Evolutionary conservation across 179 eudicot species (phyloP), one percentile per base, ranked within the genome.

Genomic region (Vitellaria paradoxa): DNA sequence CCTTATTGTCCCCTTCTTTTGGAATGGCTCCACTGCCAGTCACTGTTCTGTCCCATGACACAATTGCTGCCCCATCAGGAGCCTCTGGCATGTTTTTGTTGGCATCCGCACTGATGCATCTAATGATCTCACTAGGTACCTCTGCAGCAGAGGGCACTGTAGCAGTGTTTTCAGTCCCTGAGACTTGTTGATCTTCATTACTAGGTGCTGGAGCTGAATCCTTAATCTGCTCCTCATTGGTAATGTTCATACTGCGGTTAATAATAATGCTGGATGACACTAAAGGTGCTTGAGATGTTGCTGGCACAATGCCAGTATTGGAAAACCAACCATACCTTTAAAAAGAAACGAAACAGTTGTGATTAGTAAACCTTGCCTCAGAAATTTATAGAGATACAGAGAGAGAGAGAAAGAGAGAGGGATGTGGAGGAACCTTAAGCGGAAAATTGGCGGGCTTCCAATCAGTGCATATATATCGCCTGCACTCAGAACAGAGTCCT

Each of bases 321-420:
- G 81, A 79, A 76, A 91, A 82, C 99, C 99, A 96, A 77, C 99
- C 98, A 85, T 96, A 96, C 86, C 99, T 95, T 83, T 56, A 80
- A 65, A 37, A 73, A 80, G 52, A 67, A 69, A 84, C 0, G 68
- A 68, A 63, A 55, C 49, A 76, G 66, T 37, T 10, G 70, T 5
- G 65, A 53, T 71, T 14, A 12, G 60, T 7, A 49, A n/a, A 30
- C 61, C 72, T 47, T 56, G 30, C 49, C 17, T 77, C 7, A 72
- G 66, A 68, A 78, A 42, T 40, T 40, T 30, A 30, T 1, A 8
- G 12, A 50, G 40, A 7, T 30, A 30, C 1, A 8, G 12, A 50
- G 40, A 7, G 17, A 74, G 3, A 64, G 10, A 79, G 18, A 56
- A 47, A 57, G 73, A 13, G 15, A 68, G 70, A 83, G 68, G 55